Evolutionary conservation across 441 rosid genomes (phyloP).

Genomic region (Erysimum cheiri): DNA sequence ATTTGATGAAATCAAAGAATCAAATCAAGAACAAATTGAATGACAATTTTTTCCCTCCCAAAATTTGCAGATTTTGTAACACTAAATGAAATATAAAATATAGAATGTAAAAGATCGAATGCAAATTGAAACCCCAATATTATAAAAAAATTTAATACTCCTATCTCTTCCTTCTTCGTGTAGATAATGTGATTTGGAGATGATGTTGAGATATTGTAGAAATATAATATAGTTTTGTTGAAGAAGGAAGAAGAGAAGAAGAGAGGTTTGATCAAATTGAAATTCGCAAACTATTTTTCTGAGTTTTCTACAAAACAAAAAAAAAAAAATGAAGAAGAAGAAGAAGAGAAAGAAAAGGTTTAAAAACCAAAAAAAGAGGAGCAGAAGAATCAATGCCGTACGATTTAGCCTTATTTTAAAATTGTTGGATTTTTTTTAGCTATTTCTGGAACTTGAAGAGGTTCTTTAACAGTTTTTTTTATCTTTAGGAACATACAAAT

Average conservation of each 20-base stretch:
- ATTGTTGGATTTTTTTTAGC: neutral
- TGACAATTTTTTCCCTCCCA: neutral
- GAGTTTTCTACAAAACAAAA: neutral
- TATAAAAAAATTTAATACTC: neutral
- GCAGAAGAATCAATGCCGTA: conserved; percentile 2
- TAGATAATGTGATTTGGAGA: neutral
- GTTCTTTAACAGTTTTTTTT: too few relatives aligned
- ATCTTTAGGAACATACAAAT: neutral
- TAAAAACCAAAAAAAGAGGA: conserved; percentile 18
- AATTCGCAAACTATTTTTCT: neutral
- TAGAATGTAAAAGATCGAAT: neutral
- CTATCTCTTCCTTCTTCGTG: conserved; percentile 38
- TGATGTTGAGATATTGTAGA: neutral
- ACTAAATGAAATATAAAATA: neutral
- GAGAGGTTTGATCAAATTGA: conserved; percentile 35
- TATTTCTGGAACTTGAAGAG: conserved; percentile 1
- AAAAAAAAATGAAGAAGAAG: neutral
- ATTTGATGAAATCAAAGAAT: neutral
- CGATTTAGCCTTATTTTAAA: conserved; percentile 2
- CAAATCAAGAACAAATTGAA: neutral
- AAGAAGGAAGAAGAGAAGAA: conserved; percentile 33
- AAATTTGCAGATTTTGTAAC: conserved; percentile 4
- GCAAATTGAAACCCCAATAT: conserved; percentile 29
- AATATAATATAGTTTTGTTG: neutral
- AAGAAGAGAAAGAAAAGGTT: neutral